These are phyloP conservation scores for Naegleria lovaniensis DNA, from an alignment of 208 protist genomes.

Conservation along the genomic window DNA sequence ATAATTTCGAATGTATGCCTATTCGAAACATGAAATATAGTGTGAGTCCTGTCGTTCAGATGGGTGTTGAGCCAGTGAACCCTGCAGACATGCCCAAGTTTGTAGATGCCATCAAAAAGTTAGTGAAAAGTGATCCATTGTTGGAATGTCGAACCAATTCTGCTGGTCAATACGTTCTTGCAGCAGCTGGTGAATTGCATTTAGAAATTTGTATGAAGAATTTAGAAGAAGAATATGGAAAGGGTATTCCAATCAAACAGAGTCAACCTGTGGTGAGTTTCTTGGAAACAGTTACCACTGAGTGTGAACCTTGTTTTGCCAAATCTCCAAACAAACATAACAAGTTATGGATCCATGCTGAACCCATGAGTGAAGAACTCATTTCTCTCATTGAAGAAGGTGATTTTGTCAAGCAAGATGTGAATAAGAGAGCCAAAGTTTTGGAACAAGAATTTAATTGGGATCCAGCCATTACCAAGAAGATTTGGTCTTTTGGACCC, in stretches of 20 bases:
- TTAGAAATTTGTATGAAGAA: conserved; percentile 56
- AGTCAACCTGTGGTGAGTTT: conserved; percentile 53
- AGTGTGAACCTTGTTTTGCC: conserved; percentile 31
- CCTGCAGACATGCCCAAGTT: conserved; percentile 91
- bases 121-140: conserved; percentile 69
- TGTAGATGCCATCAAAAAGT: conserved; percentile 92
- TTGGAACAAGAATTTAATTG: conserved; percentile 62
- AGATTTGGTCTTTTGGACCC: conserved; percentile 46
- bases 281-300: conserved; percentile 47
- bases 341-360: conserved; percentile 43
- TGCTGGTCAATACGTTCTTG: conserved; percentile 53
- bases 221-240: conserved; percentile 45
- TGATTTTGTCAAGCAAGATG: conserved; percentile 22
- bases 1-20: conserved; percentile 34
- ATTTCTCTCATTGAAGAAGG: conserved; percentile 44
- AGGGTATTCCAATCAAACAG: conserved; percentile 38
- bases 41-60: conserved; percentile 96
- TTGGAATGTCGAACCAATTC: conserved; percentile 23
- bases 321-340: conserved; percentile 64
- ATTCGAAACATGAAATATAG: conserved; percentile 96
- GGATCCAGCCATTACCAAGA: conserved; percentile 45
- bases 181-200: conserved; percentile 58
- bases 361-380: conserved; percentile 46
- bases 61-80: conserved; percentile 94
- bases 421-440: conserved; percentile 45